A percentile compares a stretch with the other conserved stretches of the same genome.
phyloP scores from a whole-genome alignment of 352 stramenopile species.

The Globisporangium orthogonon region DNA sequence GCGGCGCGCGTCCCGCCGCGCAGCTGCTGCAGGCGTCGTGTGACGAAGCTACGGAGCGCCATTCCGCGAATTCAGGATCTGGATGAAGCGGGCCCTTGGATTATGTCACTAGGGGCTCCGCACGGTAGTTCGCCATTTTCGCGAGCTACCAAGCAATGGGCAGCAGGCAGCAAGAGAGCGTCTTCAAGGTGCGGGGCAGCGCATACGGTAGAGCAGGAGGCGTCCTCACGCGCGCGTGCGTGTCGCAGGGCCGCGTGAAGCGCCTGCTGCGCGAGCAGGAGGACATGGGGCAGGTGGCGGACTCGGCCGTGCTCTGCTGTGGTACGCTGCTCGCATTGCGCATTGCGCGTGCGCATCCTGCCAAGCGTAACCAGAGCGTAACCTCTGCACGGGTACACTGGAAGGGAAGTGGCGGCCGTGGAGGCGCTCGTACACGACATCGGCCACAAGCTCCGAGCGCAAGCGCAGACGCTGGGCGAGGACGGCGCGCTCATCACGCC shows the following conservation, averaged over 20 bases:
- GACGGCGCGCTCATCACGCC: conserved; percentile 30
- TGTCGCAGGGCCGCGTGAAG: conserved; percentile 50
- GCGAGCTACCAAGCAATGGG: conserved; percentile 9
- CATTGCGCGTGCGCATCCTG: neutral
- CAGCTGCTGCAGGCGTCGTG: too few species aligned
- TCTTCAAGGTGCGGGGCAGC: conserved; percentile 37
- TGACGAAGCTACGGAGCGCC: neutral
- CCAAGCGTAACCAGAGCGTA: neutral
- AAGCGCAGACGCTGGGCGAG: neutral
- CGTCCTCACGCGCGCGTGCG: neutral
- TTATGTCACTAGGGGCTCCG: neutral
- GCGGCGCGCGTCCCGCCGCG: neutral
- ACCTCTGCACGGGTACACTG: neutral
- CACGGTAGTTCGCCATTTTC: too few species aligned
- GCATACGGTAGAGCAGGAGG: neutral
- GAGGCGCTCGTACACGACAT: conserved; percentile 59
- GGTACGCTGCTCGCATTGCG: conserved; percentile 16
- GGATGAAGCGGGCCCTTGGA: neutral
- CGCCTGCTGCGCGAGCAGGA: conserved; percentile 55
- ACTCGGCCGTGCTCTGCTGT: conserved; percentile 38
- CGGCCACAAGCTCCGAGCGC: conserved; percentile 30
- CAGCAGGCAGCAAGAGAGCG: conserved; percentile 31
- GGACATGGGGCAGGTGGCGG: conserved; percentile 65
- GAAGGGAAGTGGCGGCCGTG: conserved; percentile 34
- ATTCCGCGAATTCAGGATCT: neutral